Base-by-base conservation (phyloP, 2,329 filamentous ascomycete genomes). In the Trichoderma sp. region DNA sequence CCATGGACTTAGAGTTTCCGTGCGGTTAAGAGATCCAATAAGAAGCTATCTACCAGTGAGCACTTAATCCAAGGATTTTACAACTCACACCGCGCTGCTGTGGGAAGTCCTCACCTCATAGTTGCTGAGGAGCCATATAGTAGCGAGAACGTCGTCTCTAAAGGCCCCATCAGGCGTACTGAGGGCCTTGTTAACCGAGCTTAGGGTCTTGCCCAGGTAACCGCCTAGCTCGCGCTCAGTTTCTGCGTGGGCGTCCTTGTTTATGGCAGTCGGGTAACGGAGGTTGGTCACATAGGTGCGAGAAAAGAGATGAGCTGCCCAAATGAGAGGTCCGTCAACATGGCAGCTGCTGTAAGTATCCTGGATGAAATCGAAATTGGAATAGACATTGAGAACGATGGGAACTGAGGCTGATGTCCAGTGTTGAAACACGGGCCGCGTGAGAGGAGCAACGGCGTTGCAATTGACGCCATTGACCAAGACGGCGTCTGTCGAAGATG, bases 381-480 rank as follows among this genome's bases (percentile, higher is more conserved):
- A 76, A 65, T 82, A 82, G 55, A 80, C 76, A 59, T 79, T 76
- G 24, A 82, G 76, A 1, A 82, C 71, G 24, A 82, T 80, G 4
- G 81, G 80, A 3, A 82, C 73, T 0, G 81, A 81, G 47, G 81
- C 77, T 2, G 73, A 65, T 5, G 78, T 81, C 81, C 81, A 82
- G 57, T 81, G 78, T 67, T 82, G 76, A 19, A 70, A 72, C 31
- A 82, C 52, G 5, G 75, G 72, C 40, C 71, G 72, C 19, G 59
- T 63, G 31, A 75, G 63, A 70, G 74, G 10, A 73, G 67, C 40
- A 67, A 24, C 16, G 71, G 68, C 55, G 52, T 69, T 13, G 67
- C 14, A 37, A 35, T 49, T 56, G 16, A 52, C 21, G 60, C 47
- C 49, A 6, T 53, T 37, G 49, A 16, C 49, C 24, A 57, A 33